Evolutionary conservation across 306 rosid genomes (phyloP), one percentile per base, ranked within the genome.

Genomic region (Benincasa hispida): DNA sequence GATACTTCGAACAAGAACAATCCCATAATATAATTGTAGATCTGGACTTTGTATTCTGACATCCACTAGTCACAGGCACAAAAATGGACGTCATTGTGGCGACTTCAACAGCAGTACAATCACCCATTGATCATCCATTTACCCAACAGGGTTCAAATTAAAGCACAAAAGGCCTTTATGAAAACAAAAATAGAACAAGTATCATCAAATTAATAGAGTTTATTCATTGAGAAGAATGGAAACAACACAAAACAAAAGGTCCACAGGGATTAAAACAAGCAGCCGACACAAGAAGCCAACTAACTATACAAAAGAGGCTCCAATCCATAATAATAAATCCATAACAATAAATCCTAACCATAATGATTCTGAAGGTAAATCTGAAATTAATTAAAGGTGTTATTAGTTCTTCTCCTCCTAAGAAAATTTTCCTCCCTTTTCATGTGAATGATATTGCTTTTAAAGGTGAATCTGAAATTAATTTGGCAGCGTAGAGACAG

Each of bases 1-100:
- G 41, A 55, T 76, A 77, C 62, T 63, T 78, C 70, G 17, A 42
- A 45, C 76, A 51, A 30, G 41, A 72, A 72, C n/a, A 50, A 72
- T 51, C 53, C 22, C 41, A 72, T 28, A 72, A 50, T 30, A 28
- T 50, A 18, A 18, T 19, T 28, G 47, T 5, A 42, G 45, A 30
- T 18, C 14, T 25, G 27, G 41, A 70, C 56, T 69, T 42, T 14
- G 75, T 22, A 12, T 41, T 15, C 35, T 42, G 55, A 24, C 74
- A 68, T 22, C 34, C 35, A 68, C 42, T 21, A 22, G 54, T 22
- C 32, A 39, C 55, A 68, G 34, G 55, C 53, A 42, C n/a, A 35
- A 68, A 41, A 11, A 39, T 21, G 5, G 30, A 67, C 1, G 5
- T 5, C 74, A 39, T 67, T 8, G 4, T 67, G 50, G 53, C 24